A percentile compares a stretch with the other conserved stretches of the same genome.
Evolutionary conservation across 306 rosid genomes (phyloP).

Genomic region (Quercus robur): DNA sequence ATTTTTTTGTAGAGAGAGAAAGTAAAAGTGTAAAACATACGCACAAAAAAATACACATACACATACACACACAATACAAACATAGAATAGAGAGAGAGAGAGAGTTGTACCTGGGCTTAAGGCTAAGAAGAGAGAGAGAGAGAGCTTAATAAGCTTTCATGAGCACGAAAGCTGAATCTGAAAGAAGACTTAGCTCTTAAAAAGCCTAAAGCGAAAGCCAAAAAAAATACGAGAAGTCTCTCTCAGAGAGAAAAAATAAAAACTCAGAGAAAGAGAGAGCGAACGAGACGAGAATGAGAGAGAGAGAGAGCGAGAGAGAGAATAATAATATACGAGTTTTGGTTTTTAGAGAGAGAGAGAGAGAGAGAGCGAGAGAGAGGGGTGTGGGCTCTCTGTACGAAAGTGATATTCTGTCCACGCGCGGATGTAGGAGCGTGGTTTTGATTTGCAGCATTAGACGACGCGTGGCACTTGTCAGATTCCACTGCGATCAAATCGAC

Average conservation of each 20-base stretch:
- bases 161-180: constrained; percentile 56
- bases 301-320: neutral
- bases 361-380: constrained; percentile 18
- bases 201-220: constrained; percentile 22
- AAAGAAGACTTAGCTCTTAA: constrained; percentile 7
- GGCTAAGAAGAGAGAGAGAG: constrained; percentile 24
- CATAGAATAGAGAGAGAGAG: neutral
- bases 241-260: neutral
- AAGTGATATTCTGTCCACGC: constrained; percentile 21
- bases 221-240: neutral
- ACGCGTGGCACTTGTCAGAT: constrained; percentile 49
- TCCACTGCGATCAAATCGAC: constrained; percentile 7
- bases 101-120: constrained; percentile 34
- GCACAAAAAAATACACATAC: neutral
- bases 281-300: constrained; percentile 23
- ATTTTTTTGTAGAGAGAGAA: neutral
- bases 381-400: constrained; percentile 33
- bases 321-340: constrained; percentile 9
- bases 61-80: constrained; percentile 6
- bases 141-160: constrained; percentile 52
- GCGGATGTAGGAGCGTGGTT: constrained; percentile 24
- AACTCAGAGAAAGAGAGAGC: constrained; percentile 29
- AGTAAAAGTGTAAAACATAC: constrained; percentile 1
- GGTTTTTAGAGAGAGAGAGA: constrained; percentile 19
- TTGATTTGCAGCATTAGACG: neutral